phyloP scores from a whole-genome alignment of 2,329 filamentous ascomycete genomes.

The Talaromyces sp. region DNA sequence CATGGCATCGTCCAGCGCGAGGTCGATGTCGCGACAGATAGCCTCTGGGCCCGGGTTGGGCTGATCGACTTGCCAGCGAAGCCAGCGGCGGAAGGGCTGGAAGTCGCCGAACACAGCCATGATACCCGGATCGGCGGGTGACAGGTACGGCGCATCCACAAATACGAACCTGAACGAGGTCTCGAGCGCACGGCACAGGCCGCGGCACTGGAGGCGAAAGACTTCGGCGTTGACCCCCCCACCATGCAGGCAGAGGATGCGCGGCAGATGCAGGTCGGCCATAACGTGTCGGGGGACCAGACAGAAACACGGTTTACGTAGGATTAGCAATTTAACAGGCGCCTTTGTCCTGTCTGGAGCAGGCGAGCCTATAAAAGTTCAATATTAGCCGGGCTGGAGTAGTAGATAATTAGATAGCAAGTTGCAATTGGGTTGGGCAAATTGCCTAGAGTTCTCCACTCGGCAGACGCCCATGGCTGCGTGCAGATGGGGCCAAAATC shows the following conservation, averaged over 20 bases:
- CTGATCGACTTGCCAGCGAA: constrained; percentile 56
- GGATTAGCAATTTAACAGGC: no score
- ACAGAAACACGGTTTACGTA: no score
- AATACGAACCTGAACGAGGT: constrained; percentile 65
- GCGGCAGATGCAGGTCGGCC: constrained; percentile 38
- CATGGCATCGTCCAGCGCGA: constrained; percentile 33
- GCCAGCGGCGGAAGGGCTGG: constrained; percentile 61
- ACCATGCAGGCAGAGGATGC: constrained; percentile 76
- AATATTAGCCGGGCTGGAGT: no score
- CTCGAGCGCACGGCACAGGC: constrained; percentile 45
- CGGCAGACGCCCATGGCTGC: no score
- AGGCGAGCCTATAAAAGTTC: not conserved
- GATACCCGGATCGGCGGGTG: constrained; percentile 57
- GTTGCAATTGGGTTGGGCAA: no score
- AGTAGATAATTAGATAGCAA: no score
- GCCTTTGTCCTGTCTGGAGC: not conserved
- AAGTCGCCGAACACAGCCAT: constrained; percentile 59
- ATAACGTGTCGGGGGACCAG: not conserved
- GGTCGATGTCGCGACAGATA: constrained; percentile 36
- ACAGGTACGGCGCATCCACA: constrained; percentile 63
- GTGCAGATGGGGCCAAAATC: no score
- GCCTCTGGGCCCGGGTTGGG: constrained; percentile 21
- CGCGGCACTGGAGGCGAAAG: constrained; percentile 64
- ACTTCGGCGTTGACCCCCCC: constrained; percentile 68
- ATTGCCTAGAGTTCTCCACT: no score